A percentile compares a stretch with the other conserved stretches of the same genome.
These are phyloP conservation scores for Nakazawaea ernobii DNA, from an alignment of 805 yeast genomes.

Conservation along the genomic window DNA sequence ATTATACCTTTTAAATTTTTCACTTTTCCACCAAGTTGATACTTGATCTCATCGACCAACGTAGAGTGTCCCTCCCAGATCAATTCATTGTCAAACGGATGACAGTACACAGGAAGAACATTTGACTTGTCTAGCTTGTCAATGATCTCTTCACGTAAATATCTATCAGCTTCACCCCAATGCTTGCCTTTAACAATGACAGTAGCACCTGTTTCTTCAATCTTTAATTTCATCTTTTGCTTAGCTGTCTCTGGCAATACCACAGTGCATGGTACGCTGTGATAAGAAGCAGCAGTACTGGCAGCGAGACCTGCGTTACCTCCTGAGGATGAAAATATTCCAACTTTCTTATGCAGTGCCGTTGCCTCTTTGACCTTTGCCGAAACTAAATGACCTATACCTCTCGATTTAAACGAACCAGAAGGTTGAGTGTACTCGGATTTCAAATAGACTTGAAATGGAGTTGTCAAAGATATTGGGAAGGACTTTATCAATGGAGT, in stretches of 20 bases:
- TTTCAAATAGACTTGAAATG: slow-evolving; percentile 33
- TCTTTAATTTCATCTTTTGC: slow-evolving; percentile 36
- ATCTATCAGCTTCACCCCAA: slow-evolving; percentile 47
- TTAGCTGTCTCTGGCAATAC: slow-evolving; percentile 52
- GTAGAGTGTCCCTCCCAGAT: slow-evolving; percentile 53
- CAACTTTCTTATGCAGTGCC: slow-evolving; percentile 23
- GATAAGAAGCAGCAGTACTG: slow-evolving; percentile 36
- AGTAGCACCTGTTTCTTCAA: slow-evolving; percentile 43
- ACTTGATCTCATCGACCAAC: slow-evolving; percentile 37
- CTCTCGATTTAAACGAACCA: slow-evolving; percentile 53
- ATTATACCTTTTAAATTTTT: slow-evolving; percentile 36
- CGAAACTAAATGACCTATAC: slow-evolving; percentile 43
- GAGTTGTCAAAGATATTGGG: slow-evolving; percentile 4
- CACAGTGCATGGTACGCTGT: slow-evolving; percentile 45
- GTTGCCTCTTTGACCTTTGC: slow-evolving; percentile 25
- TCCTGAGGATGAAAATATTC: slow-evolving; percentile 47
- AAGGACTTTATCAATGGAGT: slow-evolving; percentile 12
- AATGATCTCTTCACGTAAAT: slow-evolving; percentile 27
- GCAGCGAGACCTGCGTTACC: slow-evolving; percentile 56
- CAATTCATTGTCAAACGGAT: slow-evolving; percentile 45
- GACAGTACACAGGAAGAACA: slow-evolving; percentile 41
- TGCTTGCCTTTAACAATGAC: slow-evolving; percentile 40
- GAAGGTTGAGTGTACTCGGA: slow-evolving; percentile 50
- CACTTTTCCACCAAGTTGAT: slow-evolving; percentile 10
- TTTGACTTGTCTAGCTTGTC: slow-evolving; percentile 14